phyloP scores from a whole-genome alignment of 352 stramenopile genomes.

The Thalassiosira pacifica region DNA sequence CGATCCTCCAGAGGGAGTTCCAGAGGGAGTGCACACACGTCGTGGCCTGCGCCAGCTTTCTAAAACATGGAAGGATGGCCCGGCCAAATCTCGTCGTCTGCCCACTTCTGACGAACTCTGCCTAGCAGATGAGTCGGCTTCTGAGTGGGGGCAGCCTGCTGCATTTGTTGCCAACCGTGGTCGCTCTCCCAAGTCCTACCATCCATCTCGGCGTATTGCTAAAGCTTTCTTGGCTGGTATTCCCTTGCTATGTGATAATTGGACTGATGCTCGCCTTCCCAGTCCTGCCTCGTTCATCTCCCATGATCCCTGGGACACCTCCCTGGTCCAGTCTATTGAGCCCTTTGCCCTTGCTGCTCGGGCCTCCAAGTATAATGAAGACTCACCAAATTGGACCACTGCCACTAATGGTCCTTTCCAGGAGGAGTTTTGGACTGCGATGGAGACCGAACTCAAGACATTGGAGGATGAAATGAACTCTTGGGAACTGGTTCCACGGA shows the following conservation, averaged over 20 bases:
- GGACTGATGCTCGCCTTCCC: background rate
- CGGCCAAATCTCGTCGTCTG: too few species aligned
- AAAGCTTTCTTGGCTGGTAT: background rate
- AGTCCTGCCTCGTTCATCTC: background rate
- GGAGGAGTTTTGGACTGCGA: slow-evolving; percentile 25
- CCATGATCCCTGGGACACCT: background rate
- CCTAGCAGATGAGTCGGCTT: too few species aligned
- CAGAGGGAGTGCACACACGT: too few species aligned
- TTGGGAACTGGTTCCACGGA: slow-evolving; percentile 23
- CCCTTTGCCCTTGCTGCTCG: background rate
- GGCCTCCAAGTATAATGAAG: slow-evolving; percentile 12
- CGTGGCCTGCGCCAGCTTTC: too few species aligned
- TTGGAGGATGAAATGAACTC: slow-evolving; percentile 6
- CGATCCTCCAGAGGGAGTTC: too few species aligned
- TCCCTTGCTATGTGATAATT: background rate
- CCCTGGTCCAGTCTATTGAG: background rate
- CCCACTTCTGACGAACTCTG: too few species aligned
- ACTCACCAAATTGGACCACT: slow-evolving; percentile 18
- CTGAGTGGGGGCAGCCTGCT: too few species aligned
- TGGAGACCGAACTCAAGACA: slow-evolving; percentile 31
- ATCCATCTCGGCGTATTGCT: background rate
- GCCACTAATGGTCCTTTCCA: slow-evolving; percentile 7
- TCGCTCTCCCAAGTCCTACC: background rate
- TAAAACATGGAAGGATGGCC: too few species aligned
- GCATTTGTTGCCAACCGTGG: slow-evolving; percentile 4